Evolutionary conservation across 768 basidiomycete genomes (phyloP).

Genomic region (Amanita exitialis): DNA sequence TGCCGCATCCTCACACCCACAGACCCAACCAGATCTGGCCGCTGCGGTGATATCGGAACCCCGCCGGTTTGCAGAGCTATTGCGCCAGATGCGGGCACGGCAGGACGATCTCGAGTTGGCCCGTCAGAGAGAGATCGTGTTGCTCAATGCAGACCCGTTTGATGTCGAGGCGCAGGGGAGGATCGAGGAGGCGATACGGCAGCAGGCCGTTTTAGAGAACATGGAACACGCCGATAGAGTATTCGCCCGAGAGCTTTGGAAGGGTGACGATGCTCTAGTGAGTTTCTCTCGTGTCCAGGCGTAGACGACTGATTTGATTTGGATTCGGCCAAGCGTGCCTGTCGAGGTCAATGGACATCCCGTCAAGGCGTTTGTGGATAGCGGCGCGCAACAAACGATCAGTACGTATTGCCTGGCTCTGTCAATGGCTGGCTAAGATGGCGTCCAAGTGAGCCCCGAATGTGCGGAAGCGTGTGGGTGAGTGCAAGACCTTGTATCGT

Average conservation of each 20-base stretch:
- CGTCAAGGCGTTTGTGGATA: slow-evolving; percentile 96
- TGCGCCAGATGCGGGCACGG: slow-evolving; percentile 50
- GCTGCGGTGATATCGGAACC: slow-evolving; percentile 61
- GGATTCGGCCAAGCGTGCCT: slow-evolving; percentile 47
- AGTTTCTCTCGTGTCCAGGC: slow-evolving; percentile 19
- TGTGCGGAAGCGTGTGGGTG: slow-evolving; percentile 88
- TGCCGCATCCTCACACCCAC: neutral
- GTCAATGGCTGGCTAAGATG: neutral
- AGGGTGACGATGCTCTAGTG: slow-evolving; percentile 96
- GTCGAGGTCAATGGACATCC: slow-evolving; percentile 88
- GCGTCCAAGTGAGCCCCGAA: slow-evolving; percentile 70
- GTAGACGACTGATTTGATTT: neutral
- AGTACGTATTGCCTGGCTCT: slow-evolving; percentile 42
- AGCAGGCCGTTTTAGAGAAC: slow-evolving; percentile 86
- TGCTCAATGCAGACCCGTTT: slow-evolving; percentile 81
- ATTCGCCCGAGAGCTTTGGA: slow-evolving; percentile 88
- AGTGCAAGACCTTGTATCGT: slow-evolving; percentile 14
- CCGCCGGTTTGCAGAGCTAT: slow-evolving; percentile 62
- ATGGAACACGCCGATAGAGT: slow-evolving; percentile 91
- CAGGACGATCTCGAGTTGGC: slow-evolving; percentile 43
- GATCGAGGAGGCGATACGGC: slow-evolving; percentile 90
- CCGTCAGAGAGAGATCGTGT: slow-evolving; percentile 50
- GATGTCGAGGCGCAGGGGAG: slow-evolving; percentile 85
- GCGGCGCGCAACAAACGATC: slow-evolving; percentile 94
- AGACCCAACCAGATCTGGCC: slow-evolving; percentile 81